Conservation (phyloP, 2,329 filamentous ascomycete genomes). For the Fusarium protoensiforme region DNA sequence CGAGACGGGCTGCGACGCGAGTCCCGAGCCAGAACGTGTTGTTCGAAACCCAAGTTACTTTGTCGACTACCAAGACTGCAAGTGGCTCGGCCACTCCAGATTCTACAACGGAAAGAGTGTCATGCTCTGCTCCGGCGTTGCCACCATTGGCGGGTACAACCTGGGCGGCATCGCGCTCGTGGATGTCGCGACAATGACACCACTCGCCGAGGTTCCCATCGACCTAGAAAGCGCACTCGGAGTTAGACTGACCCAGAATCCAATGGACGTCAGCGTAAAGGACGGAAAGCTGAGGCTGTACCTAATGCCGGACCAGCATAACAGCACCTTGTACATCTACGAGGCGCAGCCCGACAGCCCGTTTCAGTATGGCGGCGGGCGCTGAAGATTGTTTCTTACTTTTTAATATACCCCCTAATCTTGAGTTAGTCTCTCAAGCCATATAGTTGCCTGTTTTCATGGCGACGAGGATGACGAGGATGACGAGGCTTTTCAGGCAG, state of each 20-base stretch:
- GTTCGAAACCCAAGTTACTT: slow-evolving; percentile 55
- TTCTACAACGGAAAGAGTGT: slow-evolving; percentile 51
- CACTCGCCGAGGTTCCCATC: slow-evolving; percentile 59
- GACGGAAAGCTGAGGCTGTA: slow-evolving; percentile 58
- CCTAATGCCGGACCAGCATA: slow-evolving; percentile 59
- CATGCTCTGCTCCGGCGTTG: slow-evolving; percentile 61
- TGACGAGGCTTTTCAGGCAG: slow-evolving; percentile 28
- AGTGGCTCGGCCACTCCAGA: slow-evolving; percentile 56
- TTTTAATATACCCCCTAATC: not conserved
- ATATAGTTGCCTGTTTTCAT: slow-evolving; percentile 25
- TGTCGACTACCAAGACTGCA: slow-evolving; percentile 64
- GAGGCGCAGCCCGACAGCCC: slow-evolving; percentile 49
- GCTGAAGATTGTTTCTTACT: not conserved
- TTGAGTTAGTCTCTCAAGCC: not conserved
- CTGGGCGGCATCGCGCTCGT: slow-evolving; percentile 61
- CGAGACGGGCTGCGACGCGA: slow-evolving; percentile 30
- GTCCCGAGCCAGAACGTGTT: slow-evolving; percentile 23
- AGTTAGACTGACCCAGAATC: slow-evolving; percentile 58
- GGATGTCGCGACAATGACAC: slow-evolving; percentile 56
- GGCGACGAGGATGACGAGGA: slow-evolving; percentile 12
- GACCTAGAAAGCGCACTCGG: slow-evolving; percentile 53
- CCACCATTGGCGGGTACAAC: slow-evolving; percentile 47
- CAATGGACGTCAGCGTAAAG: slow-evolving; percentile 57
- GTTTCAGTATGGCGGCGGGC: slow-evolving; percentile 34
- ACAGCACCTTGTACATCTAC: slow-evolving; percentile 59